These are phyloP conservation scores for Colletotrichum tamarilloi DNA, from an alignment of 2,329 filamentous ascomycete genomes.

Conservation along the genomic window DNA sequence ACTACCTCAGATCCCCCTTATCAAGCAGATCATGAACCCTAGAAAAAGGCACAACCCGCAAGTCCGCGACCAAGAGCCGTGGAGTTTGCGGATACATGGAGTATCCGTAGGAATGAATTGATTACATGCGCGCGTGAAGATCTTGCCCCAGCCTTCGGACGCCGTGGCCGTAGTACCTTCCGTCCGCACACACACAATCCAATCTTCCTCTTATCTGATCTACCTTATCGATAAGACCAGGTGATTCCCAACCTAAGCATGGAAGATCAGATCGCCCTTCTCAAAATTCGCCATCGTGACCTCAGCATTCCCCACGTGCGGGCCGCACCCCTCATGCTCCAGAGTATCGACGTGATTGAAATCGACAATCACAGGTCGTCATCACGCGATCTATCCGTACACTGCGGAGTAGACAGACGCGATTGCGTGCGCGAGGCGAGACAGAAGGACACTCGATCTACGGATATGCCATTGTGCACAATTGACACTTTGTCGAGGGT, in stretches of 20 bases:
- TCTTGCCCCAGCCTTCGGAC: neutral
- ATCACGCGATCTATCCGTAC: neutral
- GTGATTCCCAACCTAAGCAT: neutral
- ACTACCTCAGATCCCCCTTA: neutral
- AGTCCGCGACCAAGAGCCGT: neutral
- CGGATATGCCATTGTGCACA: slow-evolving; percentile 7
- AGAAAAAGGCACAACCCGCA: neutral
- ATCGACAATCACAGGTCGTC: neutral
- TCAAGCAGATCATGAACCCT: neutral
- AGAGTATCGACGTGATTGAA: neutral
- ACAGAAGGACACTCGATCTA: neutral
- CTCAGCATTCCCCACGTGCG: neutral
- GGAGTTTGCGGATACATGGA: no score
- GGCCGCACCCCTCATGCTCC: neutral
- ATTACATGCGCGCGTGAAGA: neutral
- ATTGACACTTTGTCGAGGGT: neutral
- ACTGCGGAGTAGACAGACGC: neutral
- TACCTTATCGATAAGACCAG: neutral
- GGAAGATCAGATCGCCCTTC: neutral
- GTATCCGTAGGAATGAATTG: neutral
- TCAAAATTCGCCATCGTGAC: neutral
- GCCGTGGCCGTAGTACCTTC: neutral
- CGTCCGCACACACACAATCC: no score
- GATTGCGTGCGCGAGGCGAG: neutral
- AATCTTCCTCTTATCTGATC: neutral